phyloP scores from a whole-genome alignment of 345 rosid genomes.

The Lumnitzera littorea region DNA sequence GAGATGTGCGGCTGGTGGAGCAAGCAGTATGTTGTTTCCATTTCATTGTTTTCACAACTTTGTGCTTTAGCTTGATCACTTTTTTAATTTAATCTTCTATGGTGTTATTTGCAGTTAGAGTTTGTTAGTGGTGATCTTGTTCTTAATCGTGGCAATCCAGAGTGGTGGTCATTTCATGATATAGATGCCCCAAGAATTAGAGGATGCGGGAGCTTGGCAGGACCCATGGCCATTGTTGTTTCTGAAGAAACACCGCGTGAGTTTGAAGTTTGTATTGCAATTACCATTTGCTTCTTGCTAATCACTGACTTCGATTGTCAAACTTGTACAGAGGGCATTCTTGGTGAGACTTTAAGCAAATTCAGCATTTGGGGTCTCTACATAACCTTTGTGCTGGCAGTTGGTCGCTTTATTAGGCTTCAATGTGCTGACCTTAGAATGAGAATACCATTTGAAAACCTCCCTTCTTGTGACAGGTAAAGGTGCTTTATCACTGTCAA shows the following conservation, averaged over 20 bases:
- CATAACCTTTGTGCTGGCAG: slow-evolving; percentile 42
- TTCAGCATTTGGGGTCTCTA: slow-evolving; percentile 52
- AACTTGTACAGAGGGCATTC: slow-evolving; percentile 35
- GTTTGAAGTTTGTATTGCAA: slow-evolving; percentile 1
- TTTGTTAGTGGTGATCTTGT: slow-evolving; percentile 36
- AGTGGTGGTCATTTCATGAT: slow-evolving; percentile 48
- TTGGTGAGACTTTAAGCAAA: slow-evolving; percentile 47
- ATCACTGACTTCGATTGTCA: background rate
- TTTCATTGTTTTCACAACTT: background rate
- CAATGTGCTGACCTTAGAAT: slow-evolving; percentile 42
- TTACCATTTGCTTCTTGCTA: background rate
- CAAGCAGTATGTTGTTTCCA: slow-evolving; percentile 17
- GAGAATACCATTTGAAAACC: slow-evolving; percentile 47
- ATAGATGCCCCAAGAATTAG: slow-evolving; percentile 10
- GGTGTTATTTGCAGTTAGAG: slow-evolving; percentile 17
- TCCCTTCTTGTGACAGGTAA: slow-evolving; percentile 46
- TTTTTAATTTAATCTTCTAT: background rate
- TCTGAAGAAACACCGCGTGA: slow-evolving; percentile 47
- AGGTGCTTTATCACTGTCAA: background rate
- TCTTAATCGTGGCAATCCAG: slow-evolving; percentile 28
- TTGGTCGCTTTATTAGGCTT: slow-evolving; percentile 40
- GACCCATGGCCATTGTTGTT: slow-evolving; percentile 38
- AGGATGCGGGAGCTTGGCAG: slow-evolving; percentile 27
- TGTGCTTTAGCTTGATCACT: background rate
- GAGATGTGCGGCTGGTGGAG: slow-evolving; percentile 33